Evolutionary conservation across 306 rosid species (phyloP).

Genomic region (Prinsepia uniflora): DNA sequence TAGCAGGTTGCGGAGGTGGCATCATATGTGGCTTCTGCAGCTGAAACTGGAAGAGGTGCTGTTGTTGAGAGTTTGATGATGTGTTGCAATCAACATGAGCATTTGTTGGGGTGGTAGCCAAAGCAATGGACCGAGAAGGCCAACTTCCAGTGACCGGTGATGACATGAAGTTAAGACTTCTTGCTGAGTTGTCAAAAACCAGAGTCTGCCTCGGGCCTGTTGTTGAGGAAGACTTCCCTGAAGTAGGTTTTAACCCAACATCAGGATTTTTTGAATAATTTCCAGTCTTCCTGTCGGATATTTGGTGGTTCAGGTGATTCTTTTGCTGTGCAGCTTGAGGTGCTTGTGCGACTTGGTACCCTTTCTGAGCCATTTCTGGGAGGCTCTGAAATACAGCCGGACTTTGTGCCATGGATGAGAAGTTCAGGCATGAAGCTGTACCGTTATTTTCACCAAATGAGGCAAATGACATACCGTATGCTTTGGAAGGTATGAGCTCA

Average conservation of each 20-base stretch:
- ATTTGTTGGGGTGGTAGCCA: constrained; percentile 31
- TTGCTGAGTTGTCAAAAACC: constrained; percentile 60
- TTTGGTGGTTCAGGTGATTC: constrained; percentile 34
- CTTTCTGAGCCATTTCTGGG: constrained; percentile 43
- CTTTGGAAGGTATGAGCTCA: constrained; percentile 52
- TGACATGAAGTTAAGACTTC: constrained; percentile 53
- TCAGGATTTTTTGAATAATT: constrained; percentile 35
- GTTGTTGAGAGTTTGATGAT: constrained; percentile 45
- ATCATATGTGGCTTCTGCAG: constrained; percentile 39
- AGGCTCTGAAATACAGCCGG: constrained; percentile 42
- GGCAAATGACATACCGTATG: constrained; percentile 58
- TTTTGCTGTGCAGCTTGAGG: constrained; percentile 45
- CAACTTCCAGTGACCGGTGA: constrained; percentile 41
- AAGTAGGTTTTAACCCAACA: constrained; percentile 42
- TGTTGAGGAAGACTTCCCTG: constrained; percentile 39
- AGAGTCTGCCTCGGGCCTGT: constrained; percentile 55
- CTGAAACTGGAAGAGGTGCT: constrained; percentile 42
- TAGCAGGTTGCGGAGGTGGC: constrained; percentile 46
- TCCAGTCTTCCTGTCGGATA: constrained; percentile 41
- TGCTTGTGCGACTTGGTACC: constrained; percentile 41
- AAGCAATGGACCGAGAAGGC: constrained; percentile 40
- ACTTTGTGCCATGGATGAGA: constrained; percentile 25
- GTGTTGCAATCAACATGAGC: constrained; percentile 34
- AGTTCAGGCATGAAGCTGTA: constrained; percentile 29
- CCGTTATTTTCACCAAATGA: constrained; percentile 21